These are phyloP conservation scores for Modicella reniformis DNA, from an alignment of 371 early-diverging fungal genomes.

Conservation along the genomic window DNA sequence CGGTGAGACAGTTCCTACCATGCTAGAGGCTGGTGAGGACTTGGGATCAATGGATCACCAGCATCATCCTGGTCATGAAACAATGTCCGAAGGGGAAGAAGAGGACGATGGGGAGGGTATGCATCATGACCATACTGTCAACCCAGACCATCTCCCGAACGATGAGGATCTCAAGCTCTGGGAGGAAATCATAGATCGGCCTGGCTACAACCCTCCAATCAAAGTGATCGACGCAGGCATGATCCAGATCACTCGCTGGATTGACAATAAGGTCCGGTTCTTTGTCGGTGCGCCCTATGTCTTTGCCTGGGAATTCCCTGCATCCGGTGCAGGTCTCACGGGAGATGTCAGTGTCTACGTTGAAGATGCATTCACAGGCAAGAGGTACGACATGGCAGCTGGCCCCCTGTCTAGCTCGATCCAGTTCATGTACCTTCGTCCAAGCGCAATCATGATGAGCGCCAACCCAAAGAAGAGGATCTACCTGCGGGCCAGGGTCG, in stretches of 20 bases:
- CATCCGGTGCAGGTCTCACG: slow-evolving; percentile 2
- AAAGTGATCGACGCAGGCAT: slow-evolving; percentile 27
- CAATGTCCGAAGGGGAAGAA: not conserved
- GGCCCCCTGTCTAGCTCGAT: slow-evolving; percentile 23
- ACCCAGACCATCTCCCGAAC: slow-evolving; percentile 37
- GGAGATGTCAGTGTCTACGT: slow-evolving; percentile 35
- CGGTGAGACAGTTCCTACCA: not conserved
- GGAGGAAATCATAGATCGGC: slow-evolving; percentile 21
- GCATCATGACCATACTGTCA: slow-evolving; percentile 15
- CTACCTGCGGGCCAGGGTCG: slow-evolving; percentile 34
- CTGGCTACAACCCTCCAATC: slow-evolving; percentile 37
- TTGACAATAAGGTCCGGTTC: slow-evolving; percentile 38
- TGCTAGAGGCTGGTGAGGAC: not conserved
- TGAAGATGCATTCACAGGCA: slow-evolving; percentile 37
- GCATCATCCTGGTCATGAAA: no score
- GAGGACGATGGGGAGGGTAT: slow-evolving; percentile 3
- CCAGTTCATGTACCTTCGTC: slow-evolving; percentile 36
- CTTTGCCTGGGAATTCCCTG: slow-evolving; percentile 40
- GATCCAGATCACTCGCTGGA: slow-evolving; percentile 36
- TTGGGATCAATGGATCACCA: not conserved
- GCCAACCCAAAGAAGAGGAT: slow-evolving; percentile 23
- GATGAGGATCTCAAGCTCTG: slow-evolving; percentile 28
- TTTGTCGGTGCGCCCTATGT: slow-evolving; percentile 48
- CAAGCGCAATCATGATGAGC: slow-evolving; percentile 38
- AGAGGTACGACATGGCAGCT: slow-evolving; percentile 40